Base-by-base conservation (phyloP, 2,329 filamentous ascomycete species). In the Penicillium sp. region DNA sequence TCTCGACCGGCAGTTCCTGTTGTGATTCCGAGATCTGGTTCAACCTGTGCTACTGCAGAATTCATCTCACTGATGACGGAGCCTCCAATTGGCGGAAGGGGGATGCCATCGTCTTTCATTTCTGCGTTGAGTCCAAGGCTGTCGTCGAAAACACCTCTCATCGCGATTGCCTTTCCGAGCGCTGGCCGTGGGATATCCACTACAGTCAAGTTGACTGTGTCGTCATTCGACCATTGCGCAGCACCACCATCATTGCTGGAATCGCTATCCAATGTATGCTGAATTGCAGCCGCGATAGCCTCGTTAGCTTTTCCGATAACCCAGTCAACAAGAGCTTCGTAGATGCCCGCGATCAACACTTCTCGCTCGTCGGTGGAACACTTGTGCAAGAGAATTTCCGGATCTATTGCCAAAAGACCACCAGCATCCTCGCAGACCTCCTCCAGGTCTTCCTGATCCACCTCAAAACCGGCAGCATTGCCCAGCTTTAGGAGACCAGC, bases 281-380 rank as follows among this genome's bases (percentile, higher is more conserved):
- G 76, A 67, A 97, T 82, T 59, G 96, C 89, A 3, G 77, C 77
- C 1, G 83, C 78, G 62, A 99, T 95, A 10, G 91, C 81, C 29
- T 85, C 81, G 61, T 99, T 99, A 49, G 91, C 92, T 65, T 91
- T 93, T 49, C 78, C 75, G 53, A 99, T 86, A 12, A 99, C 87
- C 88, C 90, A 97, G 66, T 97, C 93, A 0, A 99, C 90, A 22
- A 97, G 76, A 11, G 91, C 86, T 71, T 99, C 93, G 64, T 99
- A 99, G 13, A 97, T 77, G 2, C 89, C 91, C 11, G 84, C 86
- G 52, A 97, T 88, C 34, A 96, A 75, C 2, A 88, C 83, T 62
- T 86, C 82, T 9, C 93, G 84, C 51, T 97, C 93, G 52, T 91
- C 83, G 0, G 90, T 95, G 51, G 84, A 87, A 69, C 89, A 89